A percentile compares a stretch with the other conserved stretches of the same genome.
Conservation (phyloP, 495 filamentous ascomycete species). For the Podospora tetraspora region DNA sequence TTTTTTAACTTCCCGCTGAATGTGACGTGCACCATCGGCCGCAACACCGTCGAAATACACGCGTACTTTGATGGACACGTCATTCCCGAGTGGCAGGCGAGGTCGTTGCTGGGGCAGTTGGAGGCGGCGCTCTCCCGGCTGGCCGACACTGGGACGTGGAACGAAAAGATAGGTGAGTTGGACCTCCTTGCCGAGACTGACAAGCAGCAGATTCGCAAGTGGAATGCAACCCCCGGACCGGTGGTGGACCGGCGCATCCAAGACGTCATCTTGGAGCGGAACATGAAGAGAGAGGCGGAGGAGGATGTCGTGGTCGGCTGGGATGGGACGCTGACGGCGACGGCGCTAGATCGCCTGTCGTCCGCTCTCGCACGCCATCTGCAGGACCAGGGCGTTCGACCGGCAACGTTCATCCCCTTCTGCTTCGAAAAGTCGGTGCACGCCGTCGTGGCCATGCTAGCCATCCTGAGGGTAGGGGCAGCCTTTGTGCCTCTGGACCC, state of each 20-base stretch:
- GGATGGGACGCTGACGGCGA: slow-evolving; percentile 19
- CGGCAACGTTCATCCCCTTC: slow-evolving; percentile 33
- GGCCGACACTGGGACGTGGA: not conserved
- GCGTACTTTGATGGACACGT: slow-evolving; percentile 27
- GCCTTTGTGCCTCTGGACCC: slow-evolving; percentile 53
- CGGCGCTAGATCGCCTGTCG: slow-evolving; percentile 17
- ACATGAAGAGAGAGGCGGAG: not conserved
- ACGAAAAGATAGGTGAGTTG: slow-evolving; percentile 18
- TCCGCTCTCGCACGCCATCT: slow-evolving; percentile 14
- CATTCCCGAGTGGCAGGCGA: slow-evolving; percentile 20
- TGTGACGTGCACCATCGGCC: slow-evolving; percentile 19
- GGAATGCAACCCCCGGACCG: slow-evolving; percentile 20
- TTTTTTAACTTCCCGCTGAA: slow-evolving; percentile 26
- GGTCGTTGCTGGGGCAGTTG: slow-evolving; percentile 26
- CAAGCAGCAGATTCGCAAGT: slow-evolving; percentile 14
- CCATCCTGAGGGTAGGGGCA: slow-evolving; percentile 42
- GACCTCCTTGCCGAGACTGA: slow-evolving; percentile 18
- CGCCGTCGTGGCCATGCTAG: slow-evolving; percentile 43
- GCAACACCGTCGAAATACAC: slow-evolving; percentile 16
- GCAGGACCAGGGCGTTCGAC: slow-evolving; percentile 12
- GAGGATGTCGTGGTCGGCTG: slow-evolving; percentile 18
- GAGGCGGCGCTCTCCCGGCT: slow-evolving; percentile 13
- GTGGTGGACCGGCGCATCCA: slow-evolving; percentile 46
- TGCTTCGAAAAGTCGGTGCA: slow-evolving; percentile 47
- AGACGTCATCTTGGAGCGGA: slow-evolving; percentile 45